Evolutionary conservation across 192 early-diverging fungal genomes (phyloP).

Genomic region (Coemansia biformis): DNA sequence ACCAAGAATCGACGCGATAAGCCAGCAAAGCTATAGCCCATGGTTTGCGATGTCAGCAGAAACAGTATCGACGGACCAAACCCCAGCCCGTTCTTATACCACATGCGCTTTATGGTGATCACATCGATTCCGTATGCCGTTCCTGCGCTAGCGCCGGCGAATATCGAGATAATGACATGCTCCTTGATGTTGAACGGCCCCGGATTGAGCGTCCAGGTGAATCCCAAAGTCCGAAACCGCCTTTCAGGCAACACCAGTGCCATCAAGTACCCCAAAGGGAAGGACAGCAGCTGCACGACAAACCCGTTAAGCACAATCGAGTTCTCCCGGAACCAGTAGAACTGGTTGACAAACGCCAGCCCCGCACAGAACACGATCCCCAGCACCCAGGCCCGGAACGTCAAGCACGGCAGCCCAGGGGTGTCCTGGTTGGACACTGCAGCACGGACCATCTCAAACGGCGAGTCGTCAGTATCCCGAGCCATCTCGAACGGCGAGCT

Average conservation of each 20-base stretch:
- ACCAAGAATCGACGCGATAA: slow-evolving; percentile 76
- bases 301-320: slow-evolving; percentile 61
- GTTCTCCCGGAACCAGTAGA: slow-evolving; percentile 85
- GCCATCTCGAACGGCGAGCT: too few relatives aligned
- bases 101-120: slow-evolving; percentile 62
- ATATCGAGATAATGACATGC: slow-evolving; percentile 76
- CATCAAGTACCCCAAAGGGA: slow-evolving; percentile 66
- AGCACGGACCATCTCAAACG: slow-evolving; percentile 68
- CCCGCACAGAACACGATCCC: slow-evolving; percentile 61
- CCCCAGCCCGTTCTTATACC: slow-evolving; percentile 65
- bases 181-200: slow-evolving; percentile 89
- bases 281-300: slow-evolving; percentile 70
- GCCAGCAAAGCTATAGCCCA: slow-evolving; percentile 68
- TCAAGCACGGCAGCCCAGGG: slow-evolving; percentile 58
- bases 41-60: slow-evolving; percentile 63
- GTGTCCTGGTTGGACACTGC: slow-evolving; percentile 68
- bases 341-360: slow-evolving; percentile 70
- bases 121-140: slow-evolving; percentile 73
- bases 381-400: slow-evolving; percentile 70
- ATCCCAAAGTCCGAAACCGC: slow-evolving; percentile 51
- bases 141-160: slow-evolving; percentile 64
- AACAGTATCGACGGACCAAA: slow-evolving; percentile 59
- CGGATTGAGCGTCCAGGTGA: slow-evolving; percentile 63
- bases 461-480: slow-evolving; percentile 48
- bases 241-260: slow-evolving; percentile 57